Conservation (phyloP, 192 early-diverging fungal species). For the Coemansia sp. region DNA sequence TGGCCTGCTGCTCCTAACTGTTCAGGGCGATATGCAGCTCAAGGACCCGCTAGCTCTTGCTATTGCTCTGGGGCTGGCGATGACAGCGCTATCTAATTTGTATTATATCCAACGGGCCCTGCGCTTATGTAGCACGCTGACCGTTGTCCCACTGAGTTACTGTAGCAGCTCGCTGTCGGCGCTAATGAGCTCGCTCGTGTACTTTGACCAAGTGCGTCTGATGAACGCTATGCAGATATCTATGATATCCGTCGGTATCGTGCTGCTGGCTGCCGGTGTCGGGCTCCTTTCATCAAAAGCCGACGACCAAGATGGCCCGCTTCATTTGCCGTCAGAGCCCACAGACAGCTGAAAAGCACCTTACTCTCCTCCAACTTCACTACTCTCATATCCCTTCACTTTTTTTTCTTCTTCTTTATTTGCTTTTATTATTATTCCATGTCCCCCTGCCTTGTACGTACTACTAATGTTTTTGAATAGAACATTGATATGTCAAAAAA, state of each 20-base stretch:
- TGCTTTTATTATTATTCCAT: not conserved
- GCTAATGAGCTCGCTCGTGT: slow-evolving; percentile 77
- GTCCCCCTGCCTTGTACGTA: too few species aligned
- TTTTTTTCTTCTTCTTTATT: not conserved
- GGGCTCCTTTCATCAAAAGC: slow-evolving; percentile 62
- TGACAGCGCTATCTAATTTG: slow-evolving; percentile 58
- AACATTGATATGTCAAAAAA: not conserved
- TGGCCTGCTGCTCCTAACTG: slow-evolving; percentile 66
- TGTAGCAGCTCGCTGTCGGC: slow-evolving; percentile 75
- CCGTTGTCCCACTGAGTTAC: slow-evolving; percentile 73
- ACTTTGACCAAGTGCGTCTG: slow-evolving; percentile 71
- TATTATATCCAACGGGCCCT: slow-evolving; percentile 79
- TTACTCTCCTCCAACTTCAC: not conserved
- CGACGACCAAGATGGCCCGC: slow-evolving; percentile 37
- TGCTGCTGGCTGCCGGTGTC: slow-evolving; percentile 66
- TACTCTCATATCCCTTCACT: not conserved
- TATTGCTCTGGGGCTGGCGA: slow-evolving; percentile 60
- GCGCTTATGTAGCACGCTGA: slow-evolving; percentile 71
- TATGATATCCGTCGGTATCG: slow-evolving; percentile 68
- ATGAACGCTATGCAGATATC: slow-evolving; percentile 63
- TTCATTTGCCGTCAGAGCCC: slow-evolving; percentile 16
- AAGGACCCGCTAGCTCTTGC: slow-evolving; percentile 69
- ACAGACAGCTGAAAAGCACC: slow-evolving; percentile 9
- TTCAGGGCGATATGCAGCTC: slow-evolving; percentile 67
- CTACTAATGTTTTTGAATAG: not conserved